Evolutionary conservation across 306 rosid genomes (phyloP).

Genomic region (Coriaria nepalensis): DNA sequence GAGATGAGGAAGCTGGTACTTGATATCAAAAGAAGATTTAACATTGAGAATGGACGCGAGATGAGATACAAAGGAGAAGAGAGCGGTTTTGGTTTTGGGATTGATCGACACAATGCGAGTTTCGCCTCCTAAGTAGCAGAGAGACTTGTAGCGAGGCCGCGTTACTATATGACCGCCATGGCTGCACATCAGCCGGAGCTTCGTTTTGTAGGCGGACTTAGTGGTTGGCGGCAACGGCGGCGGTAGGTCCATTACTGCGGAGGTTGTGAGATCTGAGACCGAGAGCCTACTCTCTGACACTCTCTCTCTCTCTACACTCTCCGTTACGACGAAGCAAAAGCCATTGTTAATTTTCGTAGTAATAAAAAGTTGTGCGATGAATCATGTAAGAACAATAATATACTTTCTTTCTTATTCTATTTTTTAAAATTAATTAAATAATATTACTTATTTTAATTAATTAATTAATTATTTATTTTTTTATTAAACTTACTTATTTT

Average conservation of each 20-base stretch:
- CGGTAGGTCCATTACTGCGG: constrained; percentile 23
- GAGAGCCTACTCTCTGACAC: too few relatives aligned
- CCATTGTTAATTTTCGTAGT: too few relatives aligned
- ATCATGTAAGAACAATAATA: too few relatives aligned
- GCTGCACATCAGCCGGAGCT: constrained; percentile 58
- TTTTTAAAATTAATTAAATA: too few relatives aligned
- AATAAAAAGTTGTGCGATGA: too few relatives aligned
- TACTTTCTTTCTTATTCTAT: too few relatives aligned
- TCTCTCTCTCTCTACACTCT: too few relatives aligned
- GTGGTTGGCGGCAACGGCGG: constrained; percentile 3
- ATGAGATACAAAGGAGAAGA: constrained; percentile 26
- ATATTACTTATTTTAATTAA: too few relatives aligned
- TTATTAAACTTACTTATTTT: too few relatives aligned
- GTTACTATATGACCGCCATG: constrained; percentile 42
- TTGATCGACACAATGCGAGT: constrained; percentile 37
- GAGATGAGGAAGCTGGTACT: constrained; percentile 45
- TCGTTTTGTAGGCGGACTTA: constrained; percentile 1
- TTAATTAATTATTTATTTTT: too few relatives aligned
- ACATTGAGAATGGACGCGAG: constrained; percentile 29
- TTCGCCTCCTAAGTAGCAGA: constrained; percentile 51
- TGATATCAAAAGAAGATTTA: constrained; percentile 22
- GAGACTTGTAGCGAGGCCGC: constrained; percentile 26
- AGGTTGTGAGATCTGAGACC: neutral
- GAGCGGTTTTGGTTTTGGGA: constrained; percentile 16
- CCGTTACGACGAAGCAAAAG: too few relatives aligned